Conservation (phyloP, 106 monocot species). For the Triglochin maritima region DNA sequence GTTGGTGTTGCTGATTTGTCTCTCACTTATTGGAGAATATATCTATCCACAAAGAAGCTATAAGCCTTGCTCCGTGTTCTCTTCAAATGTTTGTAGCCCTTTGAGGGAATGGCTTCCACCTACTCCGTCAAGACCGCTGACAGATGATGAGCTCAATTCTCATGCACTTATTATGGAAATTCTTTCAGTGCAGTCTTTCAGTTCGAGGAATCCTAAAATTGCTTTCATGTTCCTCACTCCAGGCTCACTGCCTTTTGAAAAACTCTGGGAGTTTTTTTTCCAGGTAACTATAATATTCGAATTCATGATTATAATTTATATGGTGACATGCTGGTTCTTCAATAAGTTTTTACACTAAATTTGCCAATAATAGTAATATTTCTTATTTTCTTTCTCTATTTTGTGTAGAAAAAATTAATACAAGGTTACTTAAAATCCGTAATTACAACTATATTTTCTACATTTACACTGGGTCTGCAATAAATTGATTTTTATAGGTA, state of each 20-base stretch:
- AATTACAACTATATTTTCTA: too few relatives aligned
- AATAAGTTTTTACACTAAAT: too few relatives aligned
- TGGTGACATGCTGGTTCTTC: too few relatives aligned
- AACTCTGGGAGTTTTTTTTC: constrained; percentile 82
- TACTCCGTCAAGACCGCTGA: constrained; percentile 19
- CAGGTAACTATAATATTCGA: constrained; percentile 25
- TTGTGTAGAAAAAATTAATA: too few relatives aligned
- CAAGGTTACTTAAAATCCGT: too few relatives aligned
- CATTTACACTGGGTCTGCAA: too few relatives aligned
- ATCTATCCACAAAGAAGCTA: constrained; percentile 41
- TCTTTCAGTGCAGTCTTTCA: constrained; percentile 24
- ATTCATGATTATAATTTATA: too few relatives aligned
- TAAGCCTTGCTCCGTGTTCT: constrained; percentile 59
- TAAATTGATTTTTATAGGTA: too few relatives aligned
- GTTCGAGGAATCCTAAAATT: constrained; percentile 50
- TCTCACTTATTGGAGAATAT: constrained; percentile 53
- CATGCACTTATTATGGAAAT: constrained; percentile 48
- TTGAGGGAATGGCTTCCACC: constrained; percentile 84
- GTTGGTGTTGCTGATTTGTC: constrained; percentile 50
- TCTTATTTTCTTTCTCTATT: too few relatives aligned
- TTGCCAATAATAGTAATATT: too few relatives aligned
- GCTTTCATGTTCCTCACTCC: constrained; percentile 92
- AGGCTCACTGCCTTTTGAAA: constrained; percentile 80
- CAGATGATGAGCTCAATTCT: constrained; percentile 68
- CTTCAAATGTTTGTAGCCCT: constrained; percentile 51